Conservation (phyloP, 305 asterid genomes). For the Fraxinus dipetala region DNA sequence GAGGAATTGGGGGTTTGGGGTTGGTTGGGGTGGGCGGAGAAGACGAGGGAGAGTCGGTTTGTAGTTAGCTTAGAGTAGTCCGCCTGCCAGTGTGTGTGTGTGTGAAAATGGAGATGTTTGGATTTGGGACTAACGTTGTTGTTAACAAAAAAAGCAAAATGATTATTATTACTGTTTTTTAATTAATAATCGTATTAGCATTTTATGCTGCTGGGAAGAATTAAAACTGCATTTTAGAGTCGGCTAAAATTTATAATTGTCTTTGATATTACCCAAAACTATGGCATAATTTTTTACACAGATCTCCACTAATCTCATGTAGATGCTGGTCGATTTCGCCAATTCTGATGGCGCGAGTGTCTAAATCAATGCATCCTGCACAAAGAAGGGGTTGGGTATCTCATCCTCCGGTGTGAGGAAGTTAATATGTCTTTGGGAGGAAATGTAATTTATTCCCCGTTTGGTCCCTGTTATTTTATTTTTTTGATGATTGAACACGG, state of each 20-base stretch:
- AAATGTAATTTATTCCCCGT: no score
- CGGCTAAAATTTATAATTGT: not conserved
- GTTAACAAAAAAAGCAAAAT: not conserved
- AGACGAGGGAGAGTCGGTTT: conserved; percentile 50
- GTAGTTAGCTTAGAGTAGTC: conserved; percentile 29
- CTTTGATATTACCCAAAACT: not conserved
- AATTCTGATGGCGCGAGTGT: not conserved
- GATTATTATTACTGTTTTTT: not conserved
- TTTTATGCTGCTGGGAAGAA: not conserved
- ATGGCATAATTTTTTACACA: not conserved
- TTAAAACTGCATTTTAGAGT: no score
- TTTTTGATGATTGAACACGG: no score
- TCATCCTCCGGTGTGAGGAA: no score
- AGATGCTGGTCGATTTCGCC: no score
- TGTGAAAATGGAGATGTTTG: not conserved
- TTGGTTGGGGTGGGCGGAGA: conserved; percentile 51
- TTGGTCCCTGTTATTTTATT: no score
- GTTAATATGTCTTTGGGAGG: no score
- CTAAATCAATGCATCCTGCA: no score
- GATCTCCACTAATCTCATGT: not conserved
- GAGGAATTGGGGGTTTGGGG: not conserved
- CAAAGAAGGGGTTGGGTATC: no score
- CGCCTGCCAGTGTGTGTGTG: conserved; percentile 18
- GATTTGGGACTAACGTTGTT: not conserved
- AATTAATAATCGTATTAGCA: no score